phyloP scores from a whole-genome alignment of 2,329 filamentous ascomycete genomes.

The Elsinoe ampelina region DNA sequence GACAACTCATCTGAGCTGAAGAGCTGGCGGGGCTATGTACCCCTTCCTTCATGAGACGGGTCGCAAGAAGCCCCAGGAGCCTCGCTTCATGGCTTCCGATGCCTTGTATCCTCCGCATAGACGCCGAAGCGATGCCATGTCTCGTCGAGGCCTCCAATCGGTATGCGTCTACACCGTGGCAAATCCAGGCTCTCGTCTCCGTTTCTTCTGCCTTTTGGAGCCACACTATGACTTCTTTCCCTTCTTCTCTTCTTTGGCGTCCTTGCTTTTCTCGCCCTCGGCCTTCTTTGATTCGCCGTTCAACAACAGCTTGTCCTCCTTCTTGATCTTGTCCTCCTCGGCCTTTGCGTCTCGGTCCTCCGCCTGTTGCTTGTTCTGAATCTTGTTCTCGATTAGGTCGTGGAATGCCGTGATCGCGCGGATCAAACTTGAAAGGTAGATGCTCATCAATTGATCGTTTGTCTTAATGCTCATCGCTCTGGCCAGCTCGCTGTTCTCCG shows the following conservation, averaged over 20 bases:
- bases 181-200: slow-evolving; percentile 20
- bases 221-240: slow-evolving; percentile 34
- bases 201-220: slow-evolving; percentile 39
- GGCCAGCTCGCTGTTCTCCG: slow-evolving; percentile 75
- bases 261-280: slow-evolving; percentile 37
- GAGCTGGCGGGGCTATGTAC: not conserved
- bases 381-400: slow-evolving; percentile 99
- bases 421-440: slow-evolving; percentile 94
- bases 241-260: slow-evolving; percentile 49
- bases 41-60: not conserved
- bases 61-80: no score
- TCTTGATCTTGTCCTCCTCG: slow-evolving; percentile 48
- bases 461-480: slow-evolving; percentile 98
- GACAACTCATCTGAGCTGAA: not conserved
- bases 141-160: no score
- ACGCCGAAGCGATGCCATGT: slow-evolving; percentile 1
- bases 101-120: not conserved
- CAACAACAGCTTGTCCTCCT: slow-evolving; percentile 54
- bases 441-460: slow-evolving; percentile 97
- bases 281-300: slow-evolving; percentile 47
- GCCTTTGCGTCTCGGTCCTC: slow-evolving; percentile 85
- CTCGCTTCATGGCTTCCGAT: no score
- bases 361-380: slow-evolving; percentile 93
- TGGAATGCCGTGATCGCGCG: slow-evolving; percentile 98
- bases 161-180: slow-evolving; percentile 1